A percentile compares a stretch with the other conserved stretches of the same genome.
These are phyloP conservation scores for Quercus dentata DNA, from an alignment of 306 rosid genomes.

Conservation along the genomic window DNA sequence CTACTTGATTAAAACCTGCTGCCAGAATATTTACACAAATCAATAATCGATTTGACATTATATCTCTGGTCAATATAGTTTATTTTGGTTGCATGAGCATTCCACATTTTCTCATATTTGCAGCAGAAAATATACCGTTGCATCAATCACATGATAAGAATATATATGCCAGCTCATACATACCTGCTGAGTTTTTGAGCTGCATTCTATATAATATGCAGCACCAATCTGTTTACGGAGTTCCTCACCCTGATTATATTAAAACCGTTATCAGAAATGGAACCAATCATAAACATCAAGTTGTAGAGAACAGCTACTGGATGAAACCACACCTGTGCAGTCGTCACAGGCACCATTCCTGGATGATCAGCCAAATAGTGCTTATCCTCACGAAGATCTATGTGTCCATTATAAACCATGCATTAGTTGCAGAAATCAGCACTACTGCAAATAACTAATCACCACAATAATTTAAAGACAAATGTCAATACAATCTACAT, in stretches of 20 bases:
- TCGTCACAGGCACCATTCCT: conserved; percentile 77
- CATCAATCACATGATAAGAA: conserved; percentile 1
- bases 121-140: not conserved
- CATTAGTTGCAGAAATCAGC: conserved; percentile 17
- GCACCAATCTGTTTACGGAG: conserved; percentile 88
- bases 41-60: not conserved
- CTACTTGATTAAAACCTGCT: not conserved
- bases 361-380: conserved; percentile 87
- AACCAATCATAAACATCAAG: conserved; percentile 5
- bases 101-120: not conserved
- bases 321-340: conserved; percentile 63
- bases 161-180: conserved; percentile 11
- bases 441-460: conserved; percentile 10
- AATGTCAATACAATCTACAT: conserved; percentile 8
- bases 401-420: conserved; percentile 16
- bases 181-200: conserved; percentile 98
- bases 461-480: not conserved
- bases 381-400: conserved; percentile 93
- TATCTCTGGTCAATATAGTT: not conserved
- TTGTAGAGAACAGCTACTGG: conserved; percentile 6
- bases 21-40: not conserved
- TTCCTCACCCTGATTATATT: conserved; percentile 78
- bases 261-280: conserved; percentile 14
- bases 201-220: conserved; percentile 76
- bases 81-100: not conserved